Conservation (phyloP, 345 rosid species). For the Erysimum cheiranthoides region DNA sequence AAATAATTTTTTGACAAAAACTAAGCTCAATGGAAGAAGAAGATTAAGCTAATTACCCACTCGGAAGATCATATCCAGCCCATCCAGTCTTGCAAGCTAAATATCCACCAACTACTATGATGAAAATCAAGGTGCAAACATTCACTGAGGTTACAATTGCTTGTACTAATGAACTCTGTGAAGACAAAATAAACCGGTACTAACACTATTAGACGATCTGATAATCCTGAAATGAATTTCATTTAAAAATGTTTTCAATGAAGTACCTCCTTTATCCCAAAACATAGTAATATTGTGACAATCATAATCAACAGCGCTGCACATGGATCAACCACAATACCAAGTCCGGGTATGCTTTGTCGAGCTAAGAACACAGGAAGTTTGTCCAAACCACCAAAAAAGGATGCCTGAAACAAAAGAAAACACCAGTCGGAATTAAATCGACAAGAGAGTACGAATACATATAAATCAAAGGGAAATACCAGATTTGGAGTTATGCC, state of each 20-base stretch:
- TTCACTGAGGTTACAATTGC: constrained; percentile 64
- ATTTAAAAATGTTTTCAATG: not conserved
- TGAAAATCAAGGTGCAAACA: constrained; percentile 65
- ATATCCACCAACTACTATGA: constrained; percentile 57
- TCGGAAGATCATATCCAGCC: constrained; percentile 65
- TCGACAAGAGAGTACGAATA: not conserved
- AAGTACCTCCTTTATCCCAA: constrained; percentile 89
- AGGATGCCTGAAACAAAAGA: constrained; percentile 57
- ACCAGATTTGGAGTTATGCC: constrained; percentile 90
- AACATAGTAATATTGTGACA: constrained; percentile 78
- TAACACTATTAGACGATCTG: constrained; percentile 9
- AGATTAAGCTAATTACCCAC: constrained; percentile 47
- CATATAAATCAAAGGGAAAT: not conserved
- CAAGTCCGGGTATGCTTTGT: constrained; percentile 73
- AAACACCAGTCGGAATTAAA: constrained; percentile 13
- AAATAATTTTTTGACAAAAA: not conserved
- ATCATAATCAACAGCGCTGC: constrained; percentile 73
- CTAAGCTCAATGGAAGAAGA: constrained; percentile 34
- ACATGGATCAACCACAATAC: constrained; percentile 82
- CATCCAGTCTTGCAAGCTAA: constrained; percentile 67
- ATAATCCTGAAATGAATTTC: constrained; percentile 12
- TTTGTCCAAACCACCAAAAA: constrained; percentile 79
- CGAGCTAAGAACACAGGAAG: constrained; percentile 77
- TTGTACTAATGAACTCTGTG: constrained; percentile 68
- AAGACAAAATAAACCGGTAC: constrained; percentile 1